These are phyloP conservation scores for Mortierella sp. DNA, from an alignment of 371 early-diverging fungal genomes.

Conservation along the genomic window DNA sequence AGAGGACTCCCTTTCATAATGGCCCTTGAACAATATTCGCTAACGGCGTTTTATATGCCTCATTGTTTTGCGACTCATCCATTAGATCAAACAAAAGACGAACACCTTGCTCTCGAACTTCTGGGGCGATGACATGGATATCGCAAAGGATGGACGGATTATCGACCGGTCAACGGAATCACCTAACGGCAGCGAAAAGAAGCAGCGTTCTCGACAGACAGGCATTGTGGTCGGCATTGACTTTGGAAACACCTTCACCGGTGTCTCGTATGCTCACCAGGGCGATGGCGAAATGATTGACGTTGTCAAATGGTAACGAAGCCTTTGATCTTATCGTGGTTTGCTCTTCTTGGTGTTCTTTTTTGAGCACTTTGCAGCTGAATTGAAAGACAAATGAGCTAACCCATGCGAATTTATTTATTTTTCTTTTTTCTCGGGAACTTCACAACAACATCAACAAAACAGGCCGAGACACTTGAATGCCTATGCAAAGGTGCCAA, in stretches of 20 bases:
- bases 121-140: slow-evolving; percentile 51
- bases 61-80: background rate
- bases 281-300: slow-evolving; percentile 57
- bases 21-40: background rate
- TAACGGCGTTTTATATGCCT: background rate
- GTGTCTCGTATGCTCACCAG: slow-evolving; percentile 52
- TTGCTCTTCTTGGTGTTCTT: background rate
- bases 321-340: background rate
- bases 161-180: slow-evolving; percentile 40
- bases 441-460: background rate
- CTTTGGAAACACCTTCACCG: slow-evolving; percentile 56
- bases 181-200: slow-evolving; percentile 28
- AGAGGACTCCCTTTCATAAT: background rate
- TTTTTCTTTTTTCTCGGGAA: background rate
- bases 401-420: background rate
- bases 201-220: slow-evolving; percentile 34
- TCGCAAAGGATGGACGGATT: slow-evolving; percentile 44
- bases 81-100: slow-evolving; percentile 40
- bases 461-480: slow-evolving; percentile 55
- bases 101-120: slow-evolving; percentile 53
- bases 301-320: slow-evolving; percentile 49
- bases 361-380: background rate
- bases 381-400: background rate
- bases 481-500: slow-evolving; percentile 55
- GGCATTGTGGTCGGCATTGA: slow-evolving; percentile 58